These are phyloP conservation scores for Lupinus albus DNA, from an alignment of 306 rosid genomes.

Conservation along the genomic window DNA sequence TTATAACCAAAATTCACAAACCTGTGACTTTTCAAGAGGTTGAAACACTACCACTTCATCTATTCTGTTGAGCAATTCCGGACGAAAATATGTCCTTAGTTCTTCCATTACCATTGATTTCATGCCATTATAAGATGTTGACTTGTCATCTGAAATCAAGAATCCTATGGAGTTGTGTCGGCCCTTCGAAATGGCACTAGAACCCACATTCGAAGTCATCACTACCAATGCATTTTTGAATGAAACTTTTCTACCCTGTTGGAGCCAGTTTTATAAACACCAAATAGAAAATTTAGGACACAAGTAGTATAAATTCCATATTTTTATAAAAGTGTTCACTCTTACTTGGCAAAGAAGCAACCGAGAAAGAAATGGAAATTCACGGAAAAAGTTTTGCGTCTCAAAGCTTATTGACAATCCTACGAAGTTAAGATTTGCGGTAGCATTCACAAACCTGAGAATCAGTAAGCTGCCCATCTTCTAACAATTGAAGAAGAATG, in stretches of 20 bases:
- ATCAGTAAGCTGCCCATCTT: slow-evolving; percentile 93
- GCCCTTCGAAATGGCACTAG: slow-evolving; percentile 83
- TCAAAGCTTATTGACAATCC: slow-evolving; percentile 8
- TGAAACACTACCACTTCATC: slow-evolving; percentile 92
- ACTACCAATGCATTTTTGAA: slow-evolving; percentile 85
- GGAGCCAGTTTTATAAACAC: slow-evolving; percentile 41
- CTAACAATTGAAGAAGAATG: slow-evolving; percentile 82
- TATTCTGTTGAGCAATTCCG: slow-evolving; percentile 87
- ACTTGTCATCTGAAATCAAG: slow-evolving; percentile 60
- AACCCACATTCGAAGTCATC: slow-evolving; percentile 96
- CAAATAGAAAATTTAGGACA: slow-evolving; percentile 34
- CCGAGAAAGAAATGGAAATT: slow-evolving; percentile 28
- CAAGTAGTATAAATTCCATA: slow-evolving; percentile 3
- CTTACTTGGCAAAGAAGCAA: slow-evolving; percentile 25
- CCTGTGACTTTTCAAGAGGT: slow-evolving; percentile 82
- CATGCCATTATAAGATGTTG: slow-evolving; percentile 67
- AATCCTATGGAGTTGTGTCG: slow-evolving; percentile 66
- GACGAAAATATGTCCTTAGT: slow-evolving; percentile 82
- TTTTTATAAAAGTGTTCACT: background rate
- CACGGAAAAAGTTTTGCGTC: background rate
- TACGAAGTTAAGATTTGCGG: slow-evolving; percentile 21
- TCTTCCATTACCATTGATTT: slow-evolving; percentile 81
- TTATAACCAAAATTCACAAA: slow-evolving; percentile 43
- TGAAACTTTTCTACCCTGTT: slow-evolving; percentile 82
- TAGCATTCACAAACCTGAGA: slow-evolving; percentile 68